Evolutionary conservation across 352 stramenopile genomes (phyloP).

Genomic region (Globisporangium mamillatum): DNA sequence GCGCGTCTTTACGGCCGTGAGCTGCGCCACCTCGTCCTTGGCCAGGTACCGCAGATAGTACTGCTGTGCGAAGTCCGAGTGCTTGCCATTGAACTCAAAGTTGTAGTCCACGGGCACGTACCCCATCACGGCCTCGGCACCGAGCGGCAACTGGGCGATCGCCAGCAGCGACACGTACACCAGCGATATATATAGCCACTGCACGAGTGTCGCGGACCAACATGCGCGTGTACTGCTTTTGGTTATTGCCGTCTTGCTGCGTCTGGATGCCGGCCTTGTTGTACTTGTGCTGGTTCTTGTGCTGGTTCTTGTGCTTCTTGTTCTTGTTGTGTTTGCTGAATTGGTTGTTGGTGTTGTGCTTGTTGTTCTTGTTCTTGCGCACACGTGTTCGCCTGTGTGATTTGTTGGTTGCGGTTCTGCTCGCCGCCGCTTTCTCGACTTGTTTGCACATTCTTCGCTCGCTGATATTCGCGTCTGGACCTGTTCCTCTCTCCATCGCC

Average conservation of each 20-base stretch:
- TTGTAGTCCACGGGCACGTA: slow-evolving; percentile 37
- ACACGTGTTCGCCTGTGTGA: background rate
- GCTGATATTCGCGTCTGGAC: background rate
- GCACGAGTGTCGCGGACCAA: background rate
- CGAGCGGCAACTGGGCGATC: slow-evolving; percentile 22
- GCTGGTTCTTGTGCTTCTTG: background rate
- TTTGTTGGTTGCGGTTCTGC: background rate
- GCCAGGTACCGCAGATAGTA: slow-evolving; percentile 49
- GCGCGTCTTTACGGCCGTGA: slow-evolving; percentile 21
- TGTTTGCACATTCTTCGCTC: background rate
- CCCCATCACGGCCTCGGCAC: slow-evolving; percentile 23
- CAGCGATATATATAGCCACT: slow-evolving; percentile 10
- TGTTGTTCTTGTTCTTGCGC: background rate
- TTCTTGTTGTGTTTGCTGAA: background rate
- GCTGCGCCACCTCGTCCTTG: slow-evolving; percentile 29
- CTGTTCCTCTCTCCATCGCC: background rate
- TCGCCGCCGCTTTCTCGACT: slow-evolving; percentile 10
- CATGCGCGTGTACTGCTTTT: slow-evolving; percentile 1
- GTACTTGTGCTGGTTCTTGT: background rate
- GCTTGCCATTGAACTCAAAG: slow-evolving; percentile 50
- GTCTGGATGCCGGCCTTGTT: background rate
- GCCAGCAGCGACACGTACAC: slow-evolving; percentile 33
- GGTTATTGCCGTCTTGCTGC: background rate
- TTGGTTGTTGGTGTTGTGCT: background rate
- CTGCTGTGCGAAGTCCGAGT: slow-evolving; percentile 73